These are phyloP conservation scores for Neurospora terricola DNA, from an alignment of 495 filamentous ascomycete species.

Conservation along the genomic window DNA sequence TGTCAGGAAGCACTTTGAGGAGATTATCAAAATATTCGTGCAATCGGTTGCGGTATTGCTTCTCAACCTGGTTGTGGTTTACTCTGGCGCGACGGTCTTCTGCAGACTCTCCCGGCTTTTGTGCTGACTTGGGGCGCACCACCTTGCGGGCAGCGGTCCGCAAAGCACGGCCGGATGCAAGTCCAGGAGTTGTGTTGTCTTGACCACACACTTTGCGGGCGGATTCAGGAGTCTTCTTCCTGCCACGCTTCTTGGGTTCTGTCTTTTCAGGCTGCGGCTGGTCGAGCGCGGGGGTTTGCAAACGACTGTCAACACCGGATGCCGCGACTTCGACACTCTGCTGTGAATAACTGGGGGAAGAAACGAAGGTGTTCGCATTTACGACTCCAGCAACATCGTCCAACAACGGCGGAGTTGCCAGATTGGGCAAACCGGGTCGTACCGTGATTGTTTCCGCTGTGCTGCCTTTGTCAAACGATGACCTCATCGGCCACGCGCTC, in stretches of 20 bases:
- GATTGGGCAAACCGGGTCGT: background rate
- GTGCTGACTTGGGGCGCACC: background rate
- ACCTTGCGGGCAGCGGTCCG: conserved; percentile 9
- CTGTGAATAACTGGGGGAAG: background rate
- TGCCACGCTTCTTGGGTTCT: background rate
- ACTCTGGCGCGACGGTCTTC: conserved; percentile 17
- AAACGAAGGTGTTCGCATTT: background rate
- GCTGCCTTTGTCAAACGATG: background rate
- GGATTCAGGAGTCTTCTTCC: background rate
- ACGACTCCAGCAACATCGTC: background rate
- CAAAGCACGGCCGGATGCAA: background rate
- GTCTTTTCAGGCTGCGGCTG: background rate
- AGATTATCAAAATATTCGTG: conserved; percentile 21
- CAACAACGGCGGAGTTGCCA: background rate
- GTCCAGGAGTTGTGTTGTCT: background rate
- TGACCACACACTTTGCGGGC: background rate
- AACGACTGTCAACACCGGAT: background rate
- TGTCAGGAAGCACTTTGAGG: conserved; percentile 14
- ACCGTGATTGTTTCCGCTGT: background rate
- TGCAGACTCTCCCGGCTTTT: conserved; percentile 9
- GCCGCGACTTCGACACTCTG: background rate
- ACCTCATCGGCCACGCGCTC: background rate
- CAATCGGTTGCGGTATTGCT: conserved; percentile 22
- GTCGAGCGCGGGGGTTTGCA: background rate
- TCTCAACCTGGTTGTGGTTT: conserved; percentile 23